Evolutionary conservation across 169 alveolate genomes (phyloP), one percentile per base, ranked within the genome.

Genomic region (Plasmodium gaboni): DNA sequence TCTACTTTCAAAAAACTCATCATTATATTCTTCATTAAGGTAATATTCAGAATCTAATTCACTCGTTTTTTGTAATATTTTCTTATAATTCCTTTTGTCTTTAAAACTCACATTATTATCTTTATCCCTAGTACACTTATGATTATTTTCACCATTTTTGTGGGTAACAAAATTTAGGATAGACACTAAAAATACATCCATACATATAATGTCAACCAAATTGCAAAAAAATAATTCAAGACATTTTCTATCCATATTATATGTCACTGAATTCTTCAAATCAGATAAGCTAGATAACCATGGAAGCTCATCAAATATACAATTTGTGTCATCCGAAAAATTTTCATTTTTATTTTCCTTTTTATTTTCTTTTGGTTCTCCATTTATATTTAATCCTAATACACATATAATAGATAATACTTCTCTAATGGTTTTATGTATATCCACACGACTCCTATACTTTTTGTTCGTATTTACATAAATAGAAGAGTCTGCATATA

Each of bases 241-340:
- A 38, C 91, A 83, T 69, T 83, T 70, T 42, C 68, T 83, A 61
- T 83, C 91, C 59, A 83, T 44, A 83, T 64, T 42, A 28, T 83
- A 83, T 19, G 91, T 68, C 19, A 83, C 91, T 24, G 91, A 83
- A 59, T 83, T 68, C 60, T 83, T 60, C 17, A 83, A 26, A 19
- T 83, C 86, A 12, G 91, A 67, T 70, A 83, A 57, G 48, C 91
- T 83, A 2, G 74, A 53, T 63, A 83, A 53, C 91, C 91, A 83
- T 38, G 91, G 91, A 26, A 83, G 91, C 55, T 83, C 91, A 69
- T 83, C 86, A 69, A 19, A 53, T 28, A 65, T 42, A 60, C 53
- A 22, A 13, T 69, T 68, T 17, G 53, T 83, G 12, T 28, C 55
- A 1, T 83, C 44, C 46, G 46, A 38, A 19, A 7, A 10, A 7